A percentile compares a stretch with the other conserved stretches of the same genome.
Evolutionary conservation across 805 yeast genomes (phyloP).

Genomic region (Spathaspora arborariae): DNA sequence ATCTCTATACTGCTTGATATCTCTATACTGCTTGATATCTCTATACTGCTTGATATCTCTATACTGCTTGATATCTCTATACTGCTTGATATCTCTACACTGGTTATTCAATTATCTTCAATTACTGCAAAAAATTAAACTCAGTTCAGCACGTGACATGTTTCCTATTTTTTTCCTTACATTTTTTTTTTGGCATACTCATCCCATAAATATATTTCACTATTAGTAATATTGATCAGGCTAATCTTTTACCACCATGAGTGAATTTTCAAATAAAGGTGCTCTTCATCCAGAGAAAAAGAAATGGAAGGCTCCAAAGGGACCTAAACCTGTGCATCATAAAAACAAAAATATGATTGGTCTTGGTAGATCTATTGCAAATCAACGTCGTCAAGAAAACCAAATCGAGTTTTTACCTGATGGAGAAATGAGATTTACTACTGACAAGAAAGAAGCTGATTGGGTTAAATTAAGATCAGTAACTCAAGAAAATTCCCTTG

Average conservation of each 20-base stretch:
- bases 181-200: not conserved
- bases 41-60: too few species aligned
- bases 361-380: conserved; percentile 77
- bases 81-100: too few species aligned
- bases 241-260: not conserved
- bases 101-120: too few species aligned
- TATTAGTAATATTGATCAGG: not conserved
- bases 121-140: too few species aligned
- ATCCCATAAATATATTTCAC: not conserved
- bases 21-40: too few species aligned
- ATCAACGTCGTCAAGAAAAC: conserved; percentile 67
- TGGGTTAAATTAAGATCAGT: conserved; percentile 93
- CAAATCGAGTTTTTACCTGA: conserved; percentile 71
- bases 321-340: conserved; percentile 85
- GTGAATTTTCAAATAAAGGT: conserved; percentile 24
- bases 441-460: conserved; percentile 75
- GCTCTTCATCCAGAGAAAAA: conserved; percentile 47
- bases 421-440: conserved; percentile 86
- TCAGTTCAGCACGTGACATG: not conserved
- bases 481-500: conserved; percentile 90
- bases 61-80: too few species aligned
- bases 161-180: not conserved
- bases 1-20: too few species aligned
- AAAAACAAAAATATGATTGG: conserved; percentile 83
- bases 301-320: conserved; percentile 86